These are phyloP conservation scores for Rhynchosporium graminicola DNA, from an alignment of 2,329 filamentous ascomycete species.

Conservation along the genomic window DNA sequence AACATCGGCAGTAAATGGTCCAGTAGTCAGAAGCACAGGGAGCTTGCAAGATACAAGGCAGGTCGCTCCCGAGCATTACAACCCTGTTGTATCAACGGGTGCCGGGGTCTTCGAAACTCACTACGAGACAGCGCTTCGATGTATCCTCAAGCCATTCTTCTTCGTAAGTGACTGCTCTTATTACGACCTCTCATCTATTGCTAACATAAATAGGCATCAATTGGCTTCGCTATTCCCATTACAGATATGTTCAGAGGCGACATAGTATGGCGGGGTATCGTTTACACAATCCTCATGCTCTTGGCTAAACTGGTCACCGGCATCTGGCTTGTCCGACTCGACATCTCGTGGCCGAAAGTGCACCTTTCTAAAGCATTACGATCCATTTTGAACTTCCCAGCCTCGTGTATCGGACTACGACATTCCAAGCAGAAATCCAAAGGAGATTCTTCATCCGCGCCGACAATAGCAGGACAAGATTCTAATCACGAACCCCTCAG, in stretches of 20 bases:
- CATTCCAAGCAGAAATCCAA: neutral
- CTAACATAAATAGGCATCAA: slow-evolving; percentile 49
- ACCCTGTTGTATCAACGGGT: slow-evolving; percentile 1
- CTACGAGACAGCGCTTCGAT: slow-evolving; percentile 37
- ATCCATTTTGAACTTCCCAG: neutral
- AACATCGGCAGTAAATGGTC: neutral
- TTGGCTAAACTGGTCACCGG: slow-evolving; percentile 49
- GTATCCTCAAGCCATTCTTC: slow-evolving; percentile 59
- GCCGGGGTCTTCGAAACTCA: slow-evolving; percentile 34
- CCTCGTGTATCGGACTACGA: slow-evolving; percentile 3
- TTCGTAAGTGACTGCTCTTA: slow-evolving; percentile 50
- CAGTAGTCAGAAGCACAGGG: neutral
- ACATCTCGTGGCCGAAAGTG: neutral
- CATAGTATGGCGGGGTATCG: slow-evolving; percentile 70
- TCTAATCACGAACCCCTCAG: neutral
- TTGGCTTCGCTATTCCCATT: slow-evolving; percentile 79
- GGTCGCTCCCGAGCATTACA: neutral
- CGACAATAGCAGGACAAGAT: neutral
- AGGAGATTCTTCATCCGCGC: neutral
- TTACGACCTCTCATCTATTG: neutral
- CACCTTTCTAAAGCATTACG: neutral
- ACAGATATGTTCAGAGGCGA: slow-evolving; percentile 63
- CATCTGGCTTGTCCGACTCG: slow-evolving; percentile 7
- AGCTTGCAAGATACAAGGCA: neutral
- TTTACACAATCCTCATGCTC: slow-evolving; percentile 72